Evolutionary conservation across 352 stramenopile genomes (phyloP).

Genomic region (Pythium apleroticum): DNA sequence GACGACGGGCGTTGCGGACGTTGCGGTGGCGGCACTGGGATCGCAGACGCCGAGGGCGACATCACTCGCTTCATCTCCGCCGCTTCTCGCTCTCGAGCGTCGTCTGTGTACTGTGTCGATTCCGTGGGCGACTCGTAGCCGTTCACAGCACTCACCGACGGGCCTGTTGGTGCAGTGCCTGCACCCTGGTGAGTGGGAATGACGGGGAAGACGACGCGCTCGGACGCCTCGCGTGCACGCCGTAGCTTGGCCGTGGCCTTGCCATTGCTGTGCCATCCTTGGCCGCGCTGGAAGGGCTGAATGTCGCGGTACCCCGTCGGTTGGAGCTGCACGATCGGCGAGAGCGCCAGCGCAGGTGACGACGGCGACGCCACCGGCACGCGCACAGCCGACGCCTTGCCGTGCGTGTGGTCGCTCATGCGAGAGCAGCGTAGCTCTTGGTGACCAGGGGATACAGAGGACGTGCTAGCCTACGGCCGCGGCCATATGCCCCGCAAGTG

Average conservation of each 20-base stretch:
- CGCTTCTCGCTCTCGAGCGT: constrained; percentile 17
- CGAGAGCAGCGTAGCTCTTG: not conserved
- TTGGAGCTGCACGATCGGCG: constrained; percentile 57
- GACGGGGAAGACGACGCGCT: constrained; percentile 52
- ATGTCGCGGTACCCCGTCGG: constrained; percentile 68
- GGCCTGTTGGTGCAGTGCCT: constrained; percentile 3
- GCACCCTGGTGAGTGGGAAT: constrained; percentile 21
- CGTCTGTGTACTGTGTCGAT: constrained; percentile 6
- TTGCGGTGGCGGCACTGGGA: constrained; percentile 26
- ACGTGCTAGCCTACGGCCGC: not conserved
- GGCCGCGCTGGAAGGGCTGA: constrained; percentile 64
- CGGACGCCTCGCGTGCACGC: constrained; percentile 19
- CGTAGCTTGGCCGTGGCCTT: constrained; percentile 30
- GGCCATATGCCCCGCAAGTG: constrained; percentile 7
- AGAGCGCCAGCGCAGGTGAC: constrained; percentile 31
- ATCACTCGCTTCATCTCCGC: constrained; percentile 7
- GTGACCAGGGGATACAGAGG: not conserved
- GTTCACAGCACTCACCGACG: constrained; percentile 21
- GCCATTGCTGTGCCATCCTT: constrained; percentile 68
- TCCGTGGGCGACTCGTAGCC: not conserved
- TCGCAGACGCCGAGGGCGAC: constrained; percentile 28
- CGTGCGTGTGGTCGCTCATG: constrained; percentile 8
- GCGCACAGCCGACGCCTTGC: constrained; percentile 28
- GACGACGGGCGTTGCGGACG: constrained; percentile 25
- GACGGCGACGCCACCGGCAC: constrained; percentile 14